phyloP scores from a whole-genome alignment of 148 eudicot genomes.

The Polygonum maritimum region DNA sequence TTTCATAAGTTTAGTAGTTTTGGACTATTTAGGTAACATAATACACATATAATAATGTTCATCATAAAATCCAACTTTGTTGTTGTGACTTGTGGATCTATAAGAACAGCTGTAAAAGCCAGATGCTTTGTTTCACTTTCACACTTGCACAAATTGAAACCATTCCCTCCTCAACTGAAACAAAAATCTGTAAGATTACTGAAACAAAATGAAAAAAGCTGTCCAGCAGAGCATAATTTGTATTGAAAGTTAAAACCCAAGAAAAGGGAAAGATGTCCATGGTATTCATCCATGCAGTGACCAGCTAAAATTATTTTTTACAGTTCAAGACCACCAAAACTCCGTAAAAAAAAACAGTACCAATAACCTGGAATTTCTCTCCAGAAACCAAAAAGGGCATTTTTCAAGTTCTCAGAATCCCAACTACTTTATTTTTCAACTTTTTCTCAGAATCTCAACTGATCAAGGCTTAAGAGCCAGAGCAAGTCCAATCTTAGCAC shows the following conservation, averaged over 20 bases:
- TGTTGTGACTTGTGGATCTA: too few species aligned
- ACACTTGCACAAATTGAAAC: not conserved
- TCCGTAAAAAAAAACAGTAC: not conserved
- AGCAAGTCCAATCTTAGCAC: constrained; percentile 68
- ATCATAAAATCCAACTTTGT: too few species aligned
- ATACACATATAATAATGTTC: too few species aligned
- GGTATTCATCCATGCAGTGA: constrained; percentile 12
- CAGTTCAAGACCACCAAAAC: constrained; percentile 22
- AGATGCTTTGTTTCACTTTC: too few species aligned
- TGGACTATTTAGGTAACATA: too few species aligned
- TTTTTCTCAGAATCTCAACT: constrained; percentile 9
- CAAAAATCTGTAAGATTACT: not conserved
- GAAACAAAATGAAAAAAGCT: not conserved
- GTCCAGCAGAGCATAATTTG: not conserved
- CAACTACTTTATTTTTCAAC: not conserved
- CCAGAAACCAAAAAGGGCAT: constrained; percentile 9
- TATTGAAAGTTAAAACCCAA: constrained; percentile 5
- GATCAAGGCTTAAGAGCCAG: constrained; percentile 62
- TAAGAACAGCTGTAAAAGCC: too few species aligned
- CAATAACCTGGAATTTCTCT: constrained; percentile 1
- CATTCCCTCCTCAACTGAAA: not conserved
- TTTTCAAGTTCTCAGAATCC: constrained; percentile 1
- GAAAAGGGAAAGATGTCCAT: constrained; percentile 11
- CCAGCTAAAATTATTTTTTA: constrained; percentile 25
- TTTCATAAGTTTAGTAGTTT: too few species aligned